phyloP scores from a whole-genome alignment of 495 filamentous ascomycete genomes.

The Talaromyces liani region DNA sequence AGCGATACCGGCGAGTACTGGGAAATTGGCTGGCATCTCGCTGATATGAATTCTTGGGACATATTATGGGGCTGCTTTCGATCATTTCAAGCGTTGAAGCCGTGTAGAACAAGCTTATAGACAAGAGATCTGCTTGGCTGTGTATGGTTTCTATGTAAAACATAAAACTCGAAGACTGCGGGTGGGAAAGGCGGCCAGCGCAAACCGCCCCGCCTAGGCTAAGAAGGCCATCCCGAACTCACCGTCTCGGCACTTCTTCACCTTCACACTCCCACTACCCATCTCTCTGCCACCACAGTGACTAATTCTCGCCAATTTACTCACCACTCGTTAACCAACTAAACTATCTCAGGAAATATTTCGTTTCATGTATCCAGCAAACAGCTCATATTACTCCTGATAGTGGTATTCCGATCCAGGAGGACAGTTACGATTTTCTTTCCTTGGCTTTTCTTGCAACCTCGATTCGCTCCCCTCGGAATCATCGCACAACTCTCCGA shows the following conservation, averaged over 20 bases:
- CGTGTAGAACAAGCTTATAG: background rate
- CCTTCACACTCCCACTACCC: constrained; percentile 25
- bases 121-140: background rate
- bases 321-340: constrained; percentile 10
- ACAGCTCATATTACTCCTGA: background rate
- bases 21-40: background rate
- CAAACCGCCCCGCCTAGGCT: background rate
- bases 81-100: background rate
- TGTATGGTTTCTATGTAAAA: too few species aligned
- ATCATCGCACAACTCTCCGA: background rate
- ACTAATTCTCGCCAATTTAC: constrained; percentile 13
- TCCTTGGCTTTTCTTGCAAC: background rate
- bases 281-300: constrained; percentile 13
- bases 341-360: background rate
- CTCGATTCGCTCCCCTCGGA: background rate
- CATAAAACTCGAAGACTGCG: background rate
- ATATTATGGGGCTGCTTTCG: background rate
- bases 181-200: background rate
- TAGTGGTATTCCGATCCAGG: background rate
- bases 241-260: constrained; percentile 10
- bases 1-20: background rate
- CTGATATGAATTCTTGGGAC: background rate
- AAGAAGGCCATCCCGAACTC: background rate
- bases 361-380: background rate
- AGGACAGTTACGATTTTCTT: background rate